Base-by-base conservation (phyloP, 345 rosid species). In the Linum usitatissimum region DNA sequence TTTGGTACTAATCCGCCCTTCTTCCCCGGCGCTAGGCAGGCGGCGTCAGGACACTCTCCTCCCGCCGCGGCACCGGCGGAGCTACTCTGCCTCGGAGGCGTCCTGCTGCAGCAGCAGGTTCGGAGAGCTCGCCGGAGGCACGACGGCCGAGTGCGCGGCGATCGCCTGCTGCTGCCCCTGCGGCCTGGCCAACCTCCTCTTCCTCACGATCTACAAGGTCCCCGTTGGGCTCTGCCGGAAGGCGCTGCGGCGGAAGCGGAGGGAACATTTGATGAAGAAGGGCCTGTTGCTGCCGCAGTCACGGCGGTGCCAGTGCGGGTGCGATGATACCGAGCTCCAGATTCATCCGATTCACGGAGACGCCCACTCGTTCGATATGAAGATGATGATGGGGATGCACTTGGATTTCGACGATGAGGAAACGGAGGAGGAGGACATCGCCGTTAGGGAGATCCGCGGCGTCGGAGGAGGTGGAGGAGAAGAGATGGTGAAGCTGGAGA, bases 71-170 rank as follows among this genome's bases (percentile, higher is more conserved):
- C 53, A 65, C 20, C 53, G 64, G 6, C 64, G 55, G 60, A 51
- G 58, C 59, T 48, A 34, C 31, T 30, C 70, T 34, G 5, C 63
- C 64, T 55, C 39, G 49, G 40, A 49, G 64, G 57, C 68, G 51
- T 67, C 68, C 28, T n/a, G 59, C 69, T 59, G 57, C 61, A 28
- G 68, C 31, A 59, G 64, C 5, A 58, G 56, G 19, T 53, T 66
- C 10, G 83, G 61, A 2, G 80, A 79, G 73, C 51, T 74, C 8
- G 83, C 78, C 0, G 83, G 83, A 1, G 78, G 77, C 20, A 69
- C 83, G n/a, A 42, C 80, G 36, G 83, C 83, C 9, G 83, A 76
- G 62, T 79, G 83, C 61, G 78, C 78, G 12, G 83, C 76, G 15
- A 42, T 79, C 18, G 73, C 78, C 48, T 79, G 83, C 42, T 79